Percentiles rank a stretch among this genome's conserved stretches.
Evolutionary conservation across 441 rosid species (phyloP).

Genomic region (Aquilaria agallochum): DNA sequence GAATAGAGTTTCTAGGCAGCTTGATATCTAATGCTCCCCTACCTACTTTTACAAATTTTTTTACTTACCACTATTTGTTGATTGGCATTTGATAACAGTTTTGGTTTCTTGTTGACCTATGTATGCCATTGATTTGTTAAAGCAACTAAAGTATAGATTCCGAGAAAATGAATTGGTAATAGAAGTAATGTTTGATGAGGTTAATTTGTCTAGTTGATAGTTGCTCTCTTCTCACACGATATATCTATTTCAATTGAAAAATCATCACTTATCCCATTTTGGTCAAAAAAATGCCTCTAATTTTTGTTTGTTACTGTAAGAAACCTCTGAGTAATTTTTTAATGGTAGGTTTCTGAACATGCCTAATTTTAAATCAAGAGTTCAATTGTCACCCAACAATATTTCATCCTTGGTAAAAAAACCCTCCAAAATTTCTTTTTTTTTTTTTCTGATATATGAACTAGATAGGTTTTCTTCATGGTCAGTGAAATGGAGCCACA

Average conservation of each 20-base stretch:
- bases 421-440: too few species aligned
- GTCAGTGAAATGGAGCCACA: conserved; percentile 44
- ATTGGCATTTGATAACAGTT: not conserved
- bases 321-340: too few species aligned
- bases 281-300: not conserved
- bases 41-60: not conserved
- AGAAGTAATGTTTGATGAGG: conserved; percentile 54
- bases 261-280: not conserved
- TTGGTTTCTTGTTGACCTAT: conserved; percentile 31
- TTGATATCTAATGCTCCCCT: too few species aligned
- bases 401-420: too few species aligned
- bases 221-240: too few species aligned
- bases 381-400: too few species aligned
- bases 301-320: too few species aligned
- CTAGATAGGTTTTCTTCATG: conserved; percentile 41
- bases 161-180: conserved; percentile 37
- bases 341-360: too few species aligned
- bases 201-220: conserved; percentile 16
- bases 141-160: conserved; percentile 38
- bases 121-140: conserved; percentile 50
- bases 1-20: too few species aligned
- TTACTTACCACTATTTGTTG: conserved; percentile 5
- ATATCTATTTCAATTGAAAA: too few species aligned
- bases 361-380: too few species aligned
- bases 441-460: too few species aligned